A percentile compares a stretch with the other conserved stretches of the same genome.
Conservation (phyloP, 164 flowering plant genomes). For the Vitis labrusca region DNA sequence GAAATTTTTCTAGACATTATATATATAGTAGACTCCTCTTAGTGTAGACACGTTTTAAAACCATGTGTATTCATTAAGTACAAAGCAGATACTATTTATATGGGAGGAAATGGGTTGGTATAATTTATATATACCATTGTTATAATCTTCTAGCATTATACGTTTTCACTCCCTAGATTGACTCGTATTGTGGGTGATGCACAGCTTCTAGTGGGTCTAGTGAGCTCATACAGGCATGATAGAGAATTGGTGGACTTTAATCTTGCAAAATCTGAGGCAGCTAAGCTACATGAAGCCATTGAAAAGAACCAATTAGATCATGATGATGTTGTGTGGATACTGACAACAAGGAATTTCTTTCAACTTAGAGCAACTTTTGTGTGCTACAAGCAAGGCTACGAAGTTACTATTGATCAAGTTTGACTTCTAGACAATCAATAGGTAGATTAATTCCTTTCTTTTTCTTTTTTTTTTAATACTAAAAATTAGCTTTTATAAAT, state of each 20-base stretch:
- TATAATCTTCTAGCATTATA: too few relatives aligned
- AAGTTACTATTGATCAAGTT: conserved; percentile 61
- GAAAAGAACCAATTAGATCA: conserved; percentile 44
- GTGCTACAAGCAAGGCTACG: conserved; percentile 43
- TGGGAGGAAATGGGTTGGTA: too few relatives aligned
- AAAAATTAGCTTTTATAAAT: not conserved
- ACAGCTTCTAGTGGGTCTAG: conserved; percentile 65
- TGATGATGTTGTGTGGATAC: conserved; percentile 50
- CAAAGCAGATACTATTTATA: too few relatives aligned
- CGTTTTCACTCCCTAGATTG: too few relatives aligned
- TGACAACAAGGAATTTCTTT: conserved; percentile 55
- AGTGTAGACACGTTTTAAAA: too few relatives aligned
- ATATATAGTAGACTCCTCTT: too few relatives aligned
- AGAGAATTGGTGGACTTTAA: conserved; percentile 44
- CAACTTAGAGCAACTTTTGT: conserved; percentile 72
- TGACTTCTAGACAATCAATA: not conserved
- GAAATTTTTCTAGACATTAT: too few relatives aligned
- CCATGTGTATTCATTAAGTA: too few relatives aligned
- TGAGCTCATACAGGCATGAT: conserved; percentile 71
- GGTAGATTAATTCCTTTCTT: not conserved
- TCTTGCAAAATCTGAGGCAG: conserved; percentile 53
- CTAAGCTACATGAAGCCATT: conserved; percentile 47
- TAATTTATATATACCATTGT: too few relatives aligned
- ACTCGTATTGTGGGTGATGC: not conserved
- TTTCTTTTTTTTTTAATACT: not conserved